Conservation (phyloP, 768 basidiomycete species). For the Favolaschia claudopus region DNA sequence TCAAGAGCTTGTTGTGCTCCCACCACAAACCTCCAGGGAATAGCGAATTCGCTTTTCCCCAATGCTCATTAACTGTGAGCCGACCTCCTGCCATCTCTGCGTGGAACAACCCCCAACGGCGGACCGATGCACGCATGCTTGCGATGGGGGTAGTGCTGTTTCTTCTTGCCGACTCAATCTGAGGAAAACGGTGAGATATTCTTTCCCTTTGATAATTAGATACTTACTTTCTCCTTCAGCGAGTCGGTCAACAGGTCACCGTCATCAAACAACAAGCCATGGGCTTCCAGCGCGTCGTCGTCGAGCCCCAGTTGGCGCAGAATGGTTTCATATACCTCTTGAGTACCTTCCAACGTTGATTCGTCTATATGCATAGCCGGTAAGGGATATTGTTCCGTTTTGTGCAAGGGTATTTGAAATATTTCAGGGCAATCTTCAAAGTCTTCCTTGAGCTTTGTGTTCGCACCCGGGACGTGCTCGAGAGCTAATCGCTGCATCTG, state of each 20-base stretch:
- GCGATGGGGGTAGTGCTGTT: not conserved
- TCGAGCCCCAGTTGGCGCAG: not conserved
- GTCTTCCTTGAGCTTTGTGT: not conserved
- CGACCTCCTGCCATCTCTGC: slow-evolving; percentile 30
- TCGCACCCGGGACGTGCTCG: not conserved
- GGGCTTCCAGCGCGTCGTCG: slow-evolving; percentile 4
- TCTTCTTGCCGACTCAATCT: slow-evolving; percentile 25
- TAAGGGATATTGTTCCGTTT: slow-evolving; percentile 18
- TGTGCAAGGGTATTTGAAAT: slow-evolving; percentile 23
- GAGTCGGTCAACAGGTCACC: slow-evolving; percentile 17
- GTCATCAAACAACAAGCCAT: slow-evolving; percentile 10
- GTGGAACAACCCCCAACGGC: slow-evolving; percentile 34
- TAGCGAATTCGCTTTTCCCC: slow-evolving; percentile 34
- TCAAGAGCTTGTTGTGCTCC: slow-evolving; percentile 15
- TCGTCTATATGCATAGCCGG: slow-evolving; percentile 28
- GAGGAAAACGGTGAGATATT: no score
- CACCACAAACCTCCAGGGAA: slow-evolving; percentile 19
- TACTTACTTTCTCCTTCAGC: slow-evolving; percentile 11
- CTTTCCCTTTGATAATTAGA: no score
- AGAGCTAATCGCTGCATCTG: not conserved
- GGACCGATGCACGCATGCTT: not conserved
- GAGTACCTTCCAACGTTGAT: slow-evolving; percentile 18
- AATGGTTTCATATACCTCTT: no score
- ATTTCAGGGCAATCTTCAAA: not conserved
- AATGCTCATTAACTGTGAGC: slow-evolving; percentile 33